Base-by-base conservation (phyloP, 768 basidiomycete genomes). In the Inosperma sp. region DNA sequence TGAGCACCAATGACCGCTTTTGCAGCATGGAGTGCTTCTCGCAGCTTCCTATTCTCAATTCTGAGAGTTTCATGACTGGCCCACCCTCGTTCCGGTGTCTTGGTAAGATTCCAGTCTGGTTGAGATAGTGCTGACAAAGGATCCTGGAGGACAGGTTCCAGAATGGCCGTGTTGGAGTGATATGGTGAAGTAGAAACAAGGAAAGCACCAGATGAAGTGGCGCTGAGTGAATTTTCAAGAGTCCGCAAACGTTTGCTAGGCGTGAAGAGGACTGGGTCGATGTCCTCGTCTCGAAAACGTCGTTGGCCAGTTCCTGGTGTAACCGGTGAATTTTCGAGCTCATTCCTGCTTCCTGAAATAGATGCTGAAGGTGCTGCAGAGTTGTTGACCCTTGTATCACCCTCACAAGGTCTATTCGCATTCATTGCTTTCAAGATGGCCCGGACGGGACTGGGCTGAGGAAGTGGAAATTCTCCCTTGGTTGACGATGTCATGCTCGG, bases 401-500 rank as follows among this genome's bases (percentile, higher is more conserved):
- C n/a, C n/a, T n/a, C n/a, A n/a, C n/a, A n/a, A n/a, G 3, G 9
- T 36, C n/a, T 10, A 14, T 10, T 10, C 6, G 34, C 6, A 10
- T 36, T 10, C 34, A 36, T 36, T 4, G 19, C 53, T 14, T 40
- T 44, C 41, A 57, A 21, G 16, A 55, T 46, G 6, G 53, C 54
- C 16, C 42, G 48, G 16, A 60, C 57, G 5, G 62, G 60, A 41
- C 57, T 60, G 3, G 59, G 31, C 35, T 64, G 59, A 22, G 40
- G 56, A 16, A 62, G 31, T 0, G 61, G 65, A 44, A 65, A 66
- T n/a, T 45, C 23, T 1, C 35, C 55, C 22, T 56, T 46, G 8
- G 52, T 58, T 2, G 65, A 68, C 5, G 58, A 62, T 6, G 49
- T 37, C 25, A 46, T 39, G 45, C 63, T 63, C 2, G 67, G 64